phyloP scores from a whole-genome alignment of 371 early-diverging fungal genomes.

The Lichtheimia corymbifera region DNA sequence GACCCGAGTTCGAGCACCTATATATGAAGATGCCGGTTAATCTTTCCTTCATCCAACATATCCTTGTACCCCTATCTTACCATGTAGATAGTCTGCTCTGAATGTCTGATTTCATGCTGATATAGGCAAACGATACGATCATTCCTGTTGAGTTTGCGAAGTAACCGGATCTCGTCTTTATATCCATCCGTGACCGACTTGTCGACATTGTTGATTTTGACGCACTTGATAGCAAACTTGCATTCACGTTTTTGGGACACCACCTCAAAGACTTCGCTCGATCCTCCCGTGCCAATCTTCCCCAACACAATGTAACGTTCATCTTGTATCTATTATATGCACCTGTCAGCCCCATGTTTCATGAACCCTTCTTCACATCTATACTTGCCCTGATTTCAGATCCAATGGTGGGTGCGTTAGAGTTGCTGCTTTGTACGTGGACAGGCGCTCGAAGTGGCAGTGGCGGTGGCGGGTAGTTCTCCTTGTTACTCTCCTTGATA shows the following conservation, averaged over 20 bases:
- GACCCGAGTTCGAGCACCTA: slow-evolving; percentile 92
- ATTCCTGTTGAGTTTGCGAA: slow-evolving; percentile 61
- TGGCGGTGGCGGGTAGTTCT: background rate
- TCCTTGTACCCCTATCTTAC: background rate
- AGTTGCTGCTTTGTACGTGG: background rate
- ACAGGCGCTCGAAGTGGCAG: background rate
- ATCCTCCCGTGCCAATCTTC: slow-evolving; percentile 87
- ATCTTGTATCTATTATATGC: background rate
- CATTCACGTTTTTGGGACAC: slow-evolving; percentile 56
- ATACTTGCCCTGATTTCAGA: background rate
- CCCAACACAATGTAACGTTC: slow-evolving; percentile 42
- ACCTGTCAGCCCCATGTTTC: background rate
- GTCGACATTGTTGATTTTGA: slow-evolving; percentile 74
- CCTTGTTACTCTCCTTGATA: background rate
- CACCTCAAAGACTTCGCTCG: slow-evolving; percentile 88
- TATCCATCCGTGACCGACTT: slow-evolving; percentile 67
- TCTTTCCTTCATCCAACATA: too few species aligned
- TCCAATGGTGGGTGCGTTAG: too few species aligned
- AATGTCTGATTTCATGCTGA: slow-evolving; percentile 73
- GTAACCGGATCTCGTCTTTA: slow-evolving; percentile 79
- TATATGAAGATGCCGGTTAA: too few species aligned
- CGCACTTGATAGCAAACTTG: slow-evolving; percentile 85
- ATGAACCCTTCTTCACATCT: background rate
- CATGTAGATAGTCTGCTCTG: slow-evolving; percentile 2
- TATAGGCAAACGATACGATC: slow-evolving; percentile 76